These are phyloP conservation scores for Lagenaria siceraria DNA, from an alignment of 306 rosid species.

Conservation along the genomic window DNA sequence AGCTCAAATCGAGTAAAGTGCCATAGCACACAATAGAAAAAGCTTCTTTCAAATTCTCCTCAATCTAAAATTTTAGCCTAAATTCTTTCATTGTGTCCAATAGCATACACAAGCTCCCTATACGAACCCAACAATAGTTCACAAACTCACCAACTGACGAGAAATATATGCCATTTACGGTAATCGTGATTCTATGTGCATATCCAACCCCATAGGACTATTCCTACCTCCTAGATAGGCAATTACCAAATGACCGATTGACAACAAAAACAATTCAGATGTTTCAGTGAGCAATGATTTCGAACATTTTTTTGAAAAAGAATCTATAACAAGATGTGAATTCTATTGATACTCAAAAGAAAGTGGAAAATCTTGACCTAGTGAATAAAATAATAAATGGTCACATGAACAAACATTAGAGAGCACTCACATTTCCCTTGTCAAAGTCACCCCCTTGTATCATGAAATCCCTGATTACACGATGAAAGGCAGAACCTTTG, in stretches of 20 bases:
- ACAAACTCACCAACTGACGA: background rate
- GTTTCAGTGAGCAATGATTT: background rate
- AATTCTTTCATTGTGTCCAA: background rate
- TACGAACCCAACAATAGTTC: background rate
- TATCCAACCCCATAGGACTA: background rate
- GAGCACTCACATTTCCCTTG: constrained; percentile 66
- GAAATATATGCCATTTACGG: background rate
- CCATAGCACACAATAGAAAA: background rate
- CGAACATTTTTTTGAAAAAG: background rate
- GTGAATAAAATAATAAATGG: background rate
- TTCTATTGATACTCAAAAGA: background rate
- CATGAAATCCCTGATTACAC: constrained; percentile 95
- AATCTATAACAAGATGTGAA: background rate
- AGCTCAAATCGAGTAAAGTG: background rate
- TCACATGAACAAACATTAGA: background rate
- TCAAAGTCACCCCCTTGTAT: constrained; percentile 97
- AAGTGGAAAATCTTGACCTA: background rate
- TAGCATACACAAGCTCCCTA: background rate
- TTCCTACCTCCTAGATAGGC: background rate
- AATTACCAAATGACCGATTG: background rate
- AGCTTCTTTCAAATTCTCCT: background rate
- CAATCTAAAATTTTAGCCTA: background rate
- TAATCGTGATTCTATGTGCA: background rate
- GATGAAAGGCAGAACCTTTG: constrained; percentile 71
- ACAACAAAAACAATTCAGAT: background rate